Base-by-base conservation (phyloP, 2,329 filamentous ascomycete genomes). In the Aureobasidium musti region DNA sequence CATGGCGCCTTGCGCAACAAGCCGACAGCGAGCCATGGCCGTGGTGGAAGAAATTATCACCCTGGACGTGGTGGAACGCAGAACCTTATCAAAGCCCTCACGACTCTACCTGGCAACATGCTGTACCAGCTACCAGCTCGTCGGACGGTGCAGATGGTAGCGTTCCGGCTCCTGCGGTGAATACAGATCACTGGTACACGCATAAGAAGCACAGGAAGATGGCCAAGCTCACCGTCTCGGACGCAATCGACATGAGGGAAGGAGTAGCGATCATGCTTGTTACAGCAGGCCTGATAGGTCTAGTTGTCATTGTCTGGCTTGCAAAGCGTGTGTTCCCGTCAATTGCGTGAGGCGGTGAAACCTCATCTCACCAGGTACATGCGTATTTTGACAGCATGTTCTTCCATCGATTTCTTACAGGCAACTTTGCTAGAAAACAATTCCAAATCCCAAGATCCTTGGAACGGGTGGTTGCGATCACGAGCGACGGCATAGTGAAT, bases 11-110 rank as follows among this genome's bases (percentile, higher is more conserved):
- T 67, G 72, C 73, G 68, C 71, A 78, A 67, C 69, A 73, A 28
- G 66, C 66, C 78, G 63, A 77, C 77, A 72, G 64, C 77, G 79
- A 71, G 69, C 57, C 57, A 30, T 70, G 73, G 69, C 43, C 57
- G 11, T 70, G 73, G 70, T 77, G 53, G 77, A 76, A 67, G 75
- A 76, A 61, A 78, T 30, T 63, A 8, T 61, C 57, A 43, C 68
- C 68, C 50, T 68, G 75, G 52, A 71, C 73, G 39, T 76, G 75
- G 74, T 70, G 77, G 13, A 74, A 77, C 50, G 76, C 78, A 30
- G 79, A 81, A 67, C 80, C 81, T 21, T 82, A 82, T 71, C 79
- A 80, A 67, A 73, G 79, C 52, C 72, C 76, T 3, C 41, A 50
- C 21, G 68, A 71, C 50, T 70, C 74, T 30, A 75, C 76, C 35